Percentiles rank a stretch among this genome's conserved stretches.
Evolutionary conservation across 2,329 filamentous ascomycete genomes (phyloP).

Genomic region (Clathrospora elynae): DNA sequence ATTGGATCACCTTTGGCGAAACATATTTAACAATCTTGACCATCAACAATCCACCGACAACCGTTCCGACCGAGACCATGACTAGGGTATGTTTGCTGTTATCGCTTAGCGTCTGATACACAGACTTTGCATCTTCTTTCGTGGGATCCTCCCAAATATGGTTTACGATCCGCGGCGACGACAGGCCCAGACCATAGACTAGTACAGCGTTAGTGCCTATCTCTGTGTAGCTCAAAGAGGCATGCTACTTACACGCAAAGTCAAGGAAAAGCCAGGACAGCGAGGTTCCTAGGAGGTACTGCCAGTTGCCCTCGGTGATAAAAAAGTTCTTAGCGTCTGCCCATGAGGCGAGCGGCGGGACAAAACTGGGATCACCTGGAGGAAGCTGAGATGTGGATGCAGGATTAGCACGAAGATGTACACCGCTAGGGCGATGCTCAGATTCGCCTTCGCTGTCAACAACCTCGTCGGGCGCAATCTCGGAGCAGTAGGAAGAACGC

Average conservation of each 20-base stretch:
- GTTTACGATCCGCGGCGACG: conserved; percentile 44
- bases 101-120: conserved; percentile 33
- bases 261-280: conserved; percentile 45
- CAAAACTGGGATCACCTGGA: conserved; percentile 54
- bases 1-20: conserved; percentile 41
- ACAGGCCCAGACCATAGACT: conserved; percentile 44
- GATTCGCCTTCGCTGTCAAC: conserved; percentile 36
- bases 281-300: conserved; percentile 46
- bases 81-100: conserved; percentile 42
- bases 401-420: conserved; percentile 8
- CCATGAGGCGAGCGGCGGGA: conserved; percentile 45
- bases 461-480: conserved; percentile 36
- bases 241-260: conserved; percentile 34
- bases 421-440: conserved; percentile 20
- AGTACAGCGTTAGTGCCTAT: conserved; percentile 1
- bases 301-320: conserved; percentile 45
- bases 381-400: conserved; percentile 15
- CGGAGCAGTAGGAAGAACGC: conserved; percentile 29
- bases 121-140: conserved; percentile 13
- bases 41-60: conserved; percentile 38
- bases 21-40: conserved; percentile 44
- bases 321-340: conserved; percentile 43
- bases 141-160: conserved; percentile 39
- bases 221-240: background rate
- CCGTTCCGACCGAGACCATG: conserved; percentile 43